phyloP scores from a whole-genome alignment of 331 rosid species.

The Acacia pycnantha region DNA sequence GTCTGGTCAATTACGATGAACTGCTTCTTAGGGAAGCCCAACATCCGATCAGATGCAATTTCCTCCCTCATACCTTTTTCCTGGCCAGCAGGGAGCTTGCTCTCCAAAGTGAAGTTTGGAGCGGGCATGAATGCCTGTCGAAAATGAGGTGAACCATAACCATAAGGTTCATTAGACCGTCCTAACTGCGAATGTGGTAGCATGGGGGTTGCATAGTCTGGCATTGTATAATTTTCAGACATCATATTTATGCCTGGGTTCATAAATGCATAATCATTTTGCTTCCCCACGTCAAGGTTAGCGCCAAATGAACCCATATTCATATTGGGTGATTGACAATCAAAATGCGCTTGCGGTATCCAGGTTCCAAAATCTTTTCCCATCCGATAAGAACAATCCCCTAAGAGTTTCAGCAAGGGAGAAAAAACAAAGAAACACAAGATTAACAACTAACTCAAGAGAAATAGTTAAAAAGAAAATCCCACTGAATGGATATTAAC shows the following conservation, averaged over 20 bases:
- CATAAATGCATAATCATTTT: slow-evolving; percentile 42
- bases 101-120: slow-evolving; percentile 28
- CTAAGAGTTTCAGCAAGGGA: slow-evolving; percentile 18
- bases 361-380: slow-evolving; percentile 64
- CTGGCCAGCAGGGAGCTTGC: slow-evolving; percentile 28
- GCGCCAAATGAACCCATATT: slow-evolving; percentile 40
- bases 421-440: neutral
- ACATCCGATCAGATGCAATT: slow-evolving; percentile 24
- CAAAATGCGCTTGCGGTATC: slow-evolving; percentile 47
- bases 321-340: slow-evolving; percentile 56
- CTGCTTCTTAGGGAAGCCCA: slow-evolving; percentile 48
- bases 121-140: slow-evolving; percentile 51
- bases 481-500: neutral
- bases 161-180: slow-evolving; percentile 57
- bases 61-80: slow-evolving; percentile 31
- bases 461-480: neutral
- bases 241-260: slow-evolving; percentile 37
- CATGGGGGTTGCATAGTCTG: slow-evolving; percentile 38
- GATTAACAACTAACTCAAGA: neutral
- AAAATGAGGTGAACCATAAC: slow-evolving; percentile 58
- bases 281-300: slow-evolving; percentile 51
- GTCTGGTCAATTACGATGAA: slow-evolving; percentile 73
- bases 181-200: slow-evolving; percentile 48
- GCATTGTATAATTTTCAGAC: slow-evolving; percentile 40
- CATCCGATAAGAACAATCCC: slow-evolving; percentile 74